Conservation (phyloP, 768 basidiomycete species). For the Leccinum uliginosum region DNA sequence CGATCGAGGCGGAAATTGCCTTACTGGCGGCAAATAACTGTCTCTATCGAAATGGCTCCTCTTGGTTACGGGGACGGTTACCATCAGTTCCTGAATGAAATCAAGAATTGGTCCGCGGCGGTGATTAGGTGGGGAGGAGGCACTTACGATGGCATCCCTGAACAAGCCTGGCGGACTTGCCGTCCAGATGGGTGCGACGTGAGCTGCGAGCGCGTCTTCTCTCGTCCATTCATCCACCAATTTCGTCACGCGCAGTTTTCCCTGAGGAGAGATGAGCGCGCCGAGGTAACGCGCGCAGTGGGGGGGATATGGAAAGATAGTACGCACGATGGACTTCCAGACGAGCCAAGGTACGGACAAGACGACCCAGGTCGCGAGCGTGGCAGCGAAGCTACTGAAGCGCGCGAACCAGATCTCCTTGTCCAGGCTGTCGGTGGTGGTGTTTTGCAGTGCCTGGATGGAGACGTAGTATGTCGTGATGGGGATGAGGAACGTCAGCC, state of each 20-base stretch:
- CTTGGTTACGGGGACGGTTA: slow-evolving; percentile 34
- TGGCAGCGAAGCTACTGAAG: slow-evolving; percentile 32
- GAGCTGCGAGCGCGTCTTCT: slow-evolving; percentile 32
- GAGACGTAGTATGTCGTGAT: slow-evolving; percentile 35
- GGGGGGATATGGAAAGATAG: too few relatives aligned
- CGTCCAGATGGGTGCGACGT: slow-evolving; percentile 36
- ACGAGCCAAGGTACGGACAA: slow-evolving; percentile 39
- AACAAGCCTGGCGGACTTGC: slow-evolving; percentile 40
- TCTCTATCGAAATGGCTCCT: slow-evolving; percentile 38
- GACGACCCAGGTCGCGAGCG: slow-evolving; percentile 35
- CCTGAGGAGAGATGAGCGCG: slow-evolving; percentile 31
- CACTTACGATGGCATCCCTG: slow-evolving; percentile 33
- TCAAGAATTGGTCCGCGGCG: not conserved
- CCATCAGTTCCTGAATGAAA: slow-evolving; percentile 32
- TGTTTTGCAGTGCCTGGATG: slow-evolving; percentile 14
- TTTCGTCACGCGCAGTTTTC: slow-evolving; percentile 35
- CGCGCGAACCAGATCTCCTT: slow-evolving; percentile 33
- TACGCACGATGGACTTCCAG: slow-evolving; percentile 42
- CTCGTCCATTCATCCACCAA: slow-evolving; percentile 39
- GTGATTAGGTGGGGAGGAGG: not conserved
- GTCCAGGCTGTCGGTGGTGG: slow-evolving; percentile 5
- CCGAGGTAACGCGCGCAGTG: not conserved
- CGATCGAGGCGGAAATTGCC: not conserved
- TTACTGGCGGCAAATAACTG: slow-evolving; percentile 41
- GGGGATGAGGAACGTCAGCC: slow-evolving; percentile 39